Evolutionary conservation across 2,329 filamentous ascomycete species (phyloP).

Genomic region (Lithohypha guttulata): DNA sequence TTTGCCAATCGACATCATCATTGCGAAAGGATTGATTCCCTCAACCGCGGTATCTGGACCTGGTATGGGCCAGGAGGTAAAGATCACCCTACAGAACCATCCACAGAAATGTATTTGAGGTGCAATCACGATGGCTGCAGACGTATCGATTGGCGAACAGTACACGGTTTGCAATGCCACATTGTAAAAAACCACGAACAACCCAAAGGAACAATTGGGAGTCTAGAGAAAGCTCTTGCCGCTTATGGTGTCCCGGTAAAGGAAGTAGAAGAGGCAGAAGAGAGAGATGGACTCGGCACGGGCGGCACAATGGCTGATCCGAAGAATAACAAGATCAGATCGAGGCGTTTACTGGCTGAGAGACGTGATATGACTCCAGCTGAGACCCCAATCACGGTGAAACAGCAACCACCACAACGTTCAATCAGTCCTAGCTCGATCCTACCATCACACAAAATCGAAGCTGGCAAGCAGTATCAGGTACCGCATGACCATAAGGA

Average conservation of each 20-base stretch:
- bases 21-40: slow-evolving; percentile 20
- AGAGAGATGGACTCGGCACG: slow-evolving; percentile 17
- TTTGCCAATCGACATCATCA: slow-evolving; percentile 23
- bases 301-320: slow-evolving; percentile 21
- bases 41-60: slow-evolving; percentile 22
- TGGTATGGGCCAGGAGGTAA: slow-evolving; percentile 19
- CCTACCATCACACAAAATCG: background rate
- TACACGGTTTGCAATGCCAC: slow-evolving; percentile 22
- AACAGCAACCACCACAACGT: background rate
- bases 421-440: slow-evolving; percentile 1
- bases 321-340: slow-evolving; percentile 21
- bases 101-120: slow-evolving; percentile 21
- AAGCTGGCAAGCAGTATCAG: background rate
- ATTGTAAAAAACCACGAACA: slow-evolving; percentile 23
- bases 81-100: slow-evolving; percentile 18
- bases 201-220: slow-evolving; percentile 22
- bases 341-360: slow-evolving; percentile 15
- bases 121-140: slow-evolving; percentile 22
- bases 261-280: slow-evolving; percentile 20
- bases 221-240: slow-evolving; percentile 21
- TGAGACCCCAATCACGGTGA: no score
- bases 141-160: slow-evolving; percentile 22
- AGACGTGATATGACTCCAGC: no score
- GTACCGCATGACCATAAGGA: background rate
- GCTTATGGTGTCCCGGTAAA: slow-evolving; percentile 20